These are phyloP conservation scores for maize (Zea mays) DNA, from an alignment of 176 grass and related monocot genomes.

Conservation along the genomic window DNA sequence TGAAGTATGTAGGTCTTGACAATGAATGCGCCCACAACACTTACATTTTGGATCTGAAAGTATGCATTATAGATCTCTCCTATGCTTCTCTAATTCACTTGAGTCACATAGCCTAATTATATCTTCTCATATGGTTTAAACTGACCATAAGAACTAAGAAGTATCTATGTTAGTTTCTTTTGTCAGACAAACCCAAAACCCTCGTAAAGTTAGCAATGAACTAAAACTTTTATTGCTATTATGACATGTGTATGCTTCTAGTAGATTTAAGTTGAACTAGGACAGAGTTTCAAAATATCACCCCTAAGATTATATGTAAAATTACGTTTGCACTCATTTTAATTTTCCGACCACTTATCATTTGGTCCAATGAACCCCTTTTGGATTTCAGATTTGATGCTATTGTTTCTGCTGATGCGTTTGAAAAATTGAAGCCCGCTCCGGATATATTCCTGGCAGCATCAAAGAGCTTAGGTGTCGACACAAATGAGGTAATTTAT, in stretches of 20 bases:
- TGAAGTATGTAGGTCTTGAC: not conserved
- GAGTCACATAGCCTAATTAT: not conserved
- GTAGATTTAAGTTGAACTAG: conserved; percentile 10
- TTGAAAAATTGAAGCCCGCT: conserved; percentile 95
- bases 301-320: conserved; percentile 17
- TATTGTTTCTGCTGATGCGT: conserved; percentile 93
- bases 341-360: not conserved
- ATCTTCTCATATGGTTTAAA: conserved; percentile 5
- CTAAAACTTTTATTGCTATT: conserved; percentile 12
- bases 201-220: not conserved
- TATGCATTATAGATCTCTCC: not conserved
- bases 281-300: conserved; percentile 18
- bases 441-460: conserved; percentile 95
- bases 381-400: conserved; percentile 79
- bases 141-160: not conserved
- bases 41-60: not conserved
- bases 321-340: not conserved
- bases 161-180: not conserved
- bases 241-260: conserved; percentile 5
- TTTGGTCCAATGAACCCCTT: conserved; percentile 30
- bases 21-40: not conserved
- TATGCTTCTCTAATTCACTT: not conserved
- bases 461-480: conserved; percentile 67
- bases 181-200: not conserved
- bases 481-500: conserved; percentile 68